Evolutionary conservation across 2,329 filamentous ascomycete genomes (phyloP), one percentile per base, ranked within the genome.

Genomic region (Aspergillus pseudoterreus): DNA sequence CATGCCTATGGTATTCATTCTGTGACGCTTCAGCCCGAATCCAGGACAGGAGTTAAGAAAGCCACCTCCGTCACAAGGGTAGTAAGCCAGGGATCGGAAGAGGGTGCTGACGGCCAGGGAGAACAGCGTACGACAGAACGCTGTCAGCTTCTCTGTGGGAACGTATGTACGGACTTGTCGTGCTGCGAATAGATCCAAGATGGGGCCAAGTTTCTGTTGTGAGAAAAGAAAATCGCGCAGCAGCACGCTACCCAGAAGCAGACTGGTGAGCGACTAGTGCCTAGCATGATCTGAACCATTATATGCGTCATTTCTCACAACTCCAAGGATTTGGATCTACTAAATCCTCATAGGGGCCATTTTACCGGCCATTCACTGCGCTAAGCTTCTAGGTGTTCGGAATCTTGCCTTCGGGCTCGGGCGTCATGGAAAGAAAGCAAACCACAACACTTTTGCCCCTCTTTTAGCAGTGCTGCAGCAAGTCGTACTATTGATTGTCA

Each of bases 1-100:
- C 84, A 87, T 62, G 83, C 80, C 2, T 88, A 88, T 59, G 86
- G 85, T 2, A 82, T 90, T 57, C 84, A 89, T 67, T 86, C 82
- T 10, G 78, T 75, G 6, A 89, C 86, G 0, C 64, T 90, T 24
- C 86, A 90, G 67, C 86, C 86, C 1, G 85, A 88, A 65, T 54
- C 78, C 2, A 35, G 22, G 14, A 14, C 35, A 4, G 15, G 14
- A 15, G 17, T 12, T 19, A 24, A 15, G 21, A 17, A 35, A 12
- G 35, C 3, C 14, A 15, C 6, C 10, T 27, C 27, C 5, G 45
- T 24, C 21, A 11, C 32, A 17, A 10, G n/a, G 19, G n/a, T 8
- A 6, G 11, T n/a, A 1, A 46, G 30, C 3, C 30, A 22, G 6
- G 44, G 30, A 30, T 45, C 14, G 4, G 44, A 24, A 19, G 39